Evolutionary conservation across 495 filamentous ascomycete species (phyloP).

Genomic region (Pyrenula aspistea): DNA sequence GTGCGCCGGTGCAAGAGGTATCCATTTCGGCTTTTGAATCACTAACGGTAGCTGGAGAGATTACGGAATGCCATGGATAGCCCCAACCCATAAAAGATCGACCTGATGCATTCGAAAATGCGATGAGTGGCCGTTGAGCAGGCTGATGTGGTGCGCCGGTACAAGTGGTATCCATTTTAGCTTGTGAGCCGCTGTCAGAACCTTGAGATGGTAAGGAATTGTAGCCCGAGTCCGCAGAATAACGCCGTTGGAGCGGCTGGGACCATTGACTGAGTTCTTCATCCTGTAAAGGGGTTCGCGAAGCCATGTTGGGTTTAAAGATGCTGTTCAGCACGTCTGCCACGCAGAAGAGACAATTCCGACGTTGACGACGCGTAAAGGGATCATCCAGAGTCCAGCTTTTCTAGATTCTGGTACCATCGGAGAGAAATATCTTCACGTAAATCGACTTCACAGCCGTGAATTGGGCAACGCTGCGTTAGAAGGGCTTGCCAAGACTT

Average conservation of each 20-base stretch:
- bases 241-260: background rate
- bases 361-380: background rate
- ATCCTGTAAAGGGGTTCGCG: background rate
- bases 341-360: background rate
- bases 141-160: background rate
- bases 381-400: background rate
- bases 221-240: background rate
- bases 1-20: background rate
- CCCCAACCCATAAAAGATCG: background rate
- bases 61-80: background rate
- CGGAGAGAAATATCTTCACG: background rate
- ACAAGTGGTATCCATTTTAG: background rate
- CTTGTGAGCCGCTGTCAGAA: background rate
- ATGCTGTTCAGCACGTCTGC: background rate
- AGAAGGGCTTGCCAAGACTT: background rate
- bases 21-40: background rate
- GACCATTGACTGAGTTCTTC: background rate
- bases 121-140: background rate
- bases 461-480: background rate
- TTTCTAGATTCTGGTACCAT: background rate
- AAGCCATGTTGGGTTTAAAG: background rate
- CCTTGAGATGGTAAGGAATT: background rate
- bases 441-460: background rate
- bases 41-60: background rate
- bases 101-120: background rate